A percentile compares a stretch with the other conserved stretches of the same genome.
phyloP scores from a whole-genome alignment of 345 rosid genomes.

The Camelina sativa region DNA sequence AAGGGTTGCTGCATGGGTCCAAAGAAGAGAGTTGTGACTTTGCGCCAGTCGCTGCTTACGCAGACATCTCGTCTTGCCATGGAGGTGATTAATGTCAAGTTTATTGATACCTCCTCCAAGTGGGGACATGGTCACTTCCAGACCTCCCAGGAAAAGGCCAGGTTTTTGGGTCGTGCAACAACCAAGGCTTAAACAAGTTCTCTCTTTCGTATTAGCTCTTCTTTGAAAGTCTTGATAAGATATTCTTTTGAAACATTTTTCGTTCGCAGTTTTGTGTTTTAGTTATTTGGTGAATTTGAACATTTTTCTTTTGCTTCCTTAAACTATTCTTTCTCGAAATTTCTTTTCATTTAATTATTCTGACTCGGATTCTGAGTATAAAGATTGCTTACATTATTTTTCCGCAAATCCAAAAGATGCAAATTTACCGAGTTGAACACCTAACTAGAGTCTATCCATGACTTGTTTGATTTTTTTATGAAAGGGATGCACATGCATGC shows the following conservation, averaged over 20 bases:
- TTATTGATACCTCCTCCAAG: conserved; percentile 68
- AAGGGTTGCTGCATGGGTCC: conserved; percentile 91
- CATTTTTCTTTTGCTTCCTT: neutral
- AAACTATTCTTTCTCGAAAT: neutral
- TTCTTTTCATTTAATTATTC: neutral
- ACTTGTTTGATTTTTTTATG: no score
- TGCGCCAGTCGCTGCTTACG: conserved; percentile 64
- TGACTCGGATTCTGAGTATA: neutral
- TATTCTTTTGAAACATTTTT: neutral
- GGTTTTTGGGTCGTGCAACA: conserved; percentile 53
- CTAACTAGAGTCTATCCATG: no score
- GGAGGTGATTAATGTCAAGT: conserved; percentile 77
- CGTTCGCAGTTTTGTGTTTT: conserved; percentile 1
- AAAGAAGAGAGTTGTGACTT: conserved; percentile 88
- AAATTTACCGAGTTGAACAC: no score
- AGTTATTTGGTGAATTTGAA: neutral
- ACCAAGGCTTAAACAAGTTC: conserved; percentile 53
- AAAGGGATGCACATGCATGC: no score
- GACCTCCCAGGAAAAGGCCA: conserved; percentile 67
- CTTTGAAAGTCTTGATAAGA: neutral
- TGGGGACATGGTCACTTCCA: conserved; percentile 82
- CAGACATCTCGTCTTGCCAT: conserved; percentile 80
- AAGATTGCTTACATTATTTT: neutral
- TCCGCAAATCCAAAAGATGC: neutral
- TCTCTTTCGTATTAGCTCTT: neutral